Evolutionary conservation across 345 rosid species (phyloP).

Genomic region (Eucalyptus dawsonii): DNA sequence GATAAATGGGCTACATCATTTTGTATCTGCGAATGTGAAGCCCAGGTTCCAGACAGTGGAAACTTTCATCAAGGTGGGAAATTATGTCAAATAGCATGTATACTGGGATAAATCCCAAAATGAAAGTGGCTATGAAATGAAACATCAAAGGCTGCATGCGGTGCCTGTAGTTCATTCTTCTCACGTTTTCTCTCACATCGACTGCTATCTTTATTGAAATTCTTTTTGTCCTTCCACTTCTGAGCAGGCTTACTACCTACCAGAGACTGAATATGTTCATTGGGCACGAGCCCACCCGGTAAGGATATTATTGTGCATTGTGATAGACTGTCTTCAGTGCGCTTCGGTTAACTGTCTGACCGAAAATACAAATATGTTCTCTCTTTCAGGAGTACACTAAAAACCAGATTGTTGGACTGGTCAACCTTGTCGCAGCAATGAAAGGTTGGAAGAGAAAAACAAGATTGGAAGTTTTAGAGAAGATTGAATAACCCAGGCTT

Average conservation of each 20-base stretch:
- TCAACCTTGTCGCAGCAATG: conserved; percentile 88
- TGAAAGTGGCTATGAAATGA: not conserved
- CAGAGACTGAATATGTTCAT: conserved; percentile 92
- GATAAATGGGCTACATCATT: conserved; percentile 78
- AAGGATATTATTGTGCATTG: not conserved
- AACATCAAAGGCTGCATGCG: not conserved
- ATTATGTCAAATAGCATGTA: not conserved
- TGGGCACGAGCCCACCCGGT: conserved; percentile 96
- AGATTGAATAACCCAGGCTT: conserved; percentile 47
- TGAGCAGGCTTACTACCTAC: conserved; percentile 84
- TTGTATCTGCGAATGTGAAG: conserved; percentile 62
- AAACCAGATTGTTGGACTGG: conserved; percentile 63
- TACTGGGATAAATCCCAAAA: not conserved
- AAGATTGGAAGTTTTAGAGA: conserved; percentile 69
- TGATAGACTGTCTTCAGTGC: not conserved
- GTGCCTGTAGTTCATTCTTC: not conserved
- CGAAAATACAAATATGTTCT: not conserved
- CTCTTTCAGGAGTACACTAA: conserved; percentile 64
- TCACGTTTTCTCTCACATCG: not conserved
- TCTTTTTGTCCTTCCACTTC: not conserved
- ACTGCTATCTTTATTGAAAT: not conserved
- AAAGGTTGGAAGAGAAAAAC: conserved; percentile 97
- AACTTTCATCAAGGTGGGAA: conserved; percentile 69
- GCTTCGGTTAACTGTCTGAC: not conserved
- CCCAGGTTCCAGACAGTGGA: conserved; percentile 75